These are phyloP conservation scores for Smallanthus sonchifolius DNA, from an alignment of 129 eudicot genomes.

Conservation along the genomic window DNA sequence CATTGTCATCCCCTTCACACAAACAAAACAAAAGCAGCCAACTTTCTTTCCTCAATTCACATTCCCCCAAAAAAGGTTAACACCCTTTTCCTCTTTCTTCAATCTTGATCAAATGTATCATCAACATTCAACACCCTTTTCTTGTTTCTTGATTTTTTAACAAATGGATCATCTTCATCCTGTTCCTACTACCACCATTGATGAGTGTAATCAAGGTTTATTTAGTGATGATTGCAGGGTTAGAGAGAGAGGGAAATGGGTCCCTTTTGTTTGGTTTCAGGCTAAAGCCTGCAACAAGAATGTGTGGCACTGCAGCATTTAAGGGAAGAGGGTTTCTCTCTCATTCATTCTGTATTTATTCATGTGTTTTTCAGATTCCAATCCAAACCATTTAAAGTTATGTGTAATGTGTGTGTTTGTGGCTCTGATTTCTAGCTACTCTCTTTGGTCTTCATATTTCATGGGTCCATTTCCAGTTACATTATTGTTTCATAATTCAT, in stretches of 20 bases:
- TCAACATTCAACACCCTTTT: neutral
- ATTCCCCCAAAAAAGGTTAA: constrained; percentile 30
- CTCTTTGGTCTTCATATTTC: constrained; percentile 2
- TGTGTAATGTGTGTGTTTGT: neutral
- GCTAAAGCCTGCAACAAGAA: constrained; percentile 73
- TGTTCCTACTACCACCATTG: neutral
- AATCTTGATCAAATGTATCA: neutral
- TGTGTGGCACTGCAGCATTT: constrained; percentile 83
- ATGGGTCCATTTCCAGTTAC: constrained; percentile 38
- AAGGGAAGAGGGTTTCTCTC: constrained; percentile 23
- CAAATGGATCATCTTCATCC: neutral
- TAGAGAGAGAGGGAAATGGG: constrained; percentile 35
- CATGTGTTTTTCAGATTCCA: constrained; percentile 1
- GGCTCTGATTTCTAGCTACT: neutral
- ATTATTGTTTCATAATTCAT: neutral
- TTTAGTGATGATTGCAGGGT: constrained; percentile 48
- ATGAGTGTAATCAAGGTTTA: constrained; percentile 33
- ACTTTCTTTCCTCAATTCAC: constrained; percentile 26
- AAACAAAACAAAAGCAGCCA: constrained; percentile 28
- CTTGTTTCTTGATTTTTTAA: constrained; percentile 9
- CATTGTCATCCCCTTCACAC: too few relatives aligned
- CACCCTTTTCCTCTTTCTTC: constrained; percentile 24
- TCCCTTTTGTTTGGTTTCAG: constrained; percentile 29
- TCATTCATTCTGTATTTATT: constrained; percentile 13
- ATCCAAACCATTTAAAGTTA: neutral